Base-by-base conservation (phyloP, 1,284 basidiomycete species). In the Termitomyces sp. region DNA sequence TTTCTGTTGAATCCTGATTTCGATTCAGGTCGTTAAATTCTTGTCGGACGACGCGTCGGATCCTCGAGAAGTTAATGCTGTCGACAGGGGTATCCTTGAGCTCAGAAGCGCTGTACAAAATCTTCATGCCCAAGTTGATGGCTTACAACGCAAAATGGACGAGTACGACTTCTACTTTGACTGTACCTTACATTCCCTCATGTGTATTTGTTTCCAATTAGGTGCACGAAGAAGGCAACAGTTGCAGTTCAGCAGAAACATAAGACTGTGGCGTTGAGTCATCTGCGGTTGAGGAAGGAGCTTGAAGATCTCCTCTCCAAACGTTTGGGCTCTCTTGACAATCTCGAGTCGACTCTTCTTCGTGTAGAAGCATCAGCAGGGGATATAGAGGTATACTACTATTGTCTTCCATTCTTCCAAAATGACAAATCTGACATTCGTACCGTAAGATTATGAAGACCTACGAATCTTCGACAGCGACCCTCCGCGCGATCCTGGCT, bases 341-440 rank as follows among this genome's bases (percentile, higher is more conserved):
- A 85, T 38, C 72, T 98, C 10, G 82, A 88, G 54, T 71, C 78
- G 1, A 91, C 94, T 0, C 69, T 97, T 16, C 72, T 91, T 48
- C 82, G 84, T 46, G 89, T 98, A 3, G 93, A 98, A 69, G 81
- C 86, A 14, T 91, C 95, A 18, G 89, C 88, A 41, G 86, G 86
- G 4, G 91, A 98, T 67, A 79, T 94, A 6, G 88, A 94, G 75
- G 92, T 93, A 68, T 60, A 53, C 49, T 60, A 53, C 49, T 7
- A 37, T 41, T 34, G 33, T 40, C 37, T 24, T 37, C 40, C 6
- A 50, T 26, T 9, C 11, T 40, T 30, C 10, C 13, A 19, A 13
- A 16, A 7, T 26, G 34, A 38, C 38, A 18, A 40, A 8, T 18
- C 9, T 30, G 46, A 49, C 28, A 24, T 18, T 11, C 19, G 44